phyloP scores from a whole-genome alignment of 2,329 filamentous ascomycete species.

The Botrytis aclada region DNA sequence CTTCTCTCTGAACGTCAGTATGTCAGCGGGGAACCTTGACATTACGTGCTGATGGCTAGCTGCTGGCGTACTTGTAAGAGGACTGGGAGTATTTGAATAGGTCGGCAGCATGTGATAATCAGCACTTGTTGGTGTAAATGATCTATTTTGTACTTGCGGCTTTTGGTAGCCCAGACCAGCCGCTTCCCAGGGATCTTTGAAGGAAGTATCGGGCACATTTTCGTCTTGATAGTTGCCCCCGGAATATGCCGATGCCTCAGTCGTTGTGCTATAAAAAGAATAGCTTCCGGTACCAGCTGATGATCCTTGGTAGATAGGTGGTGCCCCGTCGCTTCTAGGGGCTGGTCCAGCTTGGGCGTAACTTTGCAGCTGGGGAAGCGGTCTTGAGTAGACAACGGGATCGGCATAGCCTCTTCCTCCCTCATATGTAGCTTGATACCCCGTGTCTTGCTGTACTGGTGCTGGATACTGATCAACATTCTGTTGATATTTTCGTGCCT shows the following conservation, averaged over 20 bases:
- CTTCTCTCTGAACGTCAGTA: background rate
- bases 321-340: background rate
- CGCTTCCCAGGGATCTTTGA: too few species aligned
- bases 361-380: background rate
- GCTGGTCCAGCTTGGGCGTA: background rate
- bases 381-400: too few species aligned
- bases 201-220: too few species aligned
- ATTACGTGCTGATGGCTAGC: background rate
- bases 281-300: background rate
- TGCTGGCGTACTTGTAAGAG: background rate
- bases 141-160: background rate
- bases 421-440: too few species aligned
- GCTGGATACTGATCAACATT: too few species aligned
- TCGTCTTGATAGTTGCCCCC: too few species aligned
- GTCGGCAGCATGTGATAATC: too few species aligned
- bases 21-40: background rate
- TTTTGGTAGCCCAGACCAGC: background rate
- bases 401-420: too few species aligned
- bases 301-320: background rate
- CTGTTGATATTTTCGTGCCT: too few species aligned
- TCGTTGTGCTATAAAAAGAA: background rate
- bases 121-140: too few species aligned
- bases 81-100: fast-evolving
- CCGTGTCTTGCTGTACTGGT: too few species aligned
- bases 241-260: too few species aligned